Percentiles rank a stretch among this genome's conserved stretches.
These are phyloP conservation scores for Roridomyces roridus DNA, from an alignment of 768 basidiomycete genomes.

Conservation along the genomic window DNA sequence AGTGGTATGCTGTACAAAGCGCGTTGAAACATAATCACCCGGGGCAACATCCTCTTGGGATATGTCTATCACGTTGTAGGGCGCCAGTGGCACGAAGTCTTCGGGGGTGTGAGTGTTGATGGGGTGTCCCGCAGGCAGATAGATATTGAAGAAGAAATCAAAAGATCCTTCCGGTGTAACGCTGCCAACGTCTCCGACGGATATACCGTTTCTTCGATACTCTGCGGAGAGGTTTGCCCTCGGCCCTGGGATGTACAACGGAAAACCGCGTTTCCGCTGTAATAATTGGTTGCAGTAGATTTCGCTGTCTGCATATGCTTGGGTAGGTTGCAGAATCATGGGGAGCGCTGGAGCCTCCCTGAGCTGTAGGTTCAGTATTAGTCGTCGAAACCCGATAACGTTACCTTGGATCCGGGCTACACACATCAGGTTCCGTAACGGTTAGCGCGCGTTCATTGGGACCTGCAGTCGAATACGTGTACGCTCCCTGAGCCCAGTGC, in stretches of 20 bases:
- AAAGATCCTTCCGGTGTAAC: constrained; percentile 39
- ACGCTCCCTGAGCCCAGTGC: no score
- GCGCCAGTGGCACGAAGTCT: constrained; percentile 21
- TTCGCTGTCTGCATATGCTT: background rate
- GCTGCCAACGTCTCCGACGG: constrained; percentile 42
- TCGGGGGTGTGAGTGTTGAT: constrained; percentile 31
- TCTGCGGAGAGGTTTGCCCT: constrained; percentile 21
- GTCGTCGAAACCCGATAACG: no score
- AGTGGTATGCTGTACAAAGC: background rate
- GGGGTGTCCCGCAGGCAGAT: constrained; percentile 39
- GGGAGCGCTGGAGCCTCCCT: no score
- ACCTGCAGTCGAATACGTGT: no score
- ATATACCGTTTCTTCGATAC: constrained; percentile 28
- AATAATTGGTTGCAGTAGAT: constrained; percentile 10
- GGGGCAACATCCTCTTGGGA: background rate
- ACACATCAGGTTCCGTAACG: no score
- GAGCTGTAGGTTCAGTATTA: no score
- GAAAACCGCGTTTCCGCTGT: constrained; percentile 32
- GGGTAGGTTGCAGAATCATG: no score
- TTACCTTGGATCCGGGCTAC: no score
- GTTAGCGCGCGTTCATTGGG: no score
- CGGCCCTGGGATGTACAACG: constrained; percentile 36
- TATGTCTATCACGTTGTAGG: background rate
- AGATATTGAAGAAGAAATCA: constrained; percentile 38
- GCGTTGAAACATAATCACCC: background rate